These are phyloP conservation scores for Cercospora citrullina DNA, from an alignment of 2,329 filamentous ascomycete species.

Conservation along the genomic window DNA sequence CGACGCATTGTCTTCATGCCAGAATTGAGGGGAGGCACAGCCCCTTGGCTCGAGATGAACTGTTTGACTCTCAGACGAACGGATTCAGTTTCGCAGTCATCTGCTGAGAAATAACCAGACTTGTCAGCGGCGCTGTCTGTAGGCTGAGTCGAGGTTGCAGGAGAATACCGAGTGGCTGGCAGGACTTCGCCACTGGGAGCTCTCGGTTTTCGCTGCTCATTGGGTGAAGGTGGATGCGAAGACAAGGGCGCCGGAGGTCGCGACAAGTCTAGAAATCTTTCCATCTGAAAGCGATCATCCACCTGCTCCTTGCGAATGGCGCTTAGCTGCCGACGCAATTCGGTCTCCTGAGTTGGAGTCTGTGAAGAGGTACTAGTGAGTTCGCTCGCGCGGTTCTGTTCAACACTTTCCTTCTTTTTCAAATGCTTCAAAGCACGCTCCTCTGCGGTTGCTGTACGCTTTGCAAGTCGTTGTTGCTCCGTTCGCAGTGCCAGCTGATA, in stretches of 20 bases:
- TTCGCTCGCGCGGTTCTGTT: constrained; percentile 24
- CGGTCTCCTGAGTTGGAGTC: constrained; percentile 12
- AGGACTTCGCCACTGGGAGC: constrained; percentile 25
- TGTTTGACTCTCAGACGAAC: constrained; percentile 24
- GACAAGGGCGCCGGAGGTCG: constrained; percentile 21
- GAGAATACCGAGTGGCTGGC: constrained; percentile 25
- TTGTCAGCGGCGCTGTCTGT: constrained; percentile 3
- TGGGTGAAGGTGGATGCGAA: constrained; percentile 22
- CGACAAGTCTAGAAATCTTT: constrained; percentile 33
- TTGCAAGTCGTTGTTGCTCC: constrained; percentile 36
- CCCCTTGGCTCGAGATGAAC: constrained; percentile 30
- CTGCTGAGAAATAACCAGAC: constrained; percentile 16
- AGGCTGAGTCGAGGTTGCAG: constrained; percentile 11
- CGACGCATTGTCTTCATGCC: constrained; percentile 25
- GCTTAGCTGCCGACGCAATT: constrained; percentile 30
- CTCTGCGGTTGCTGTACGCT: constrained; percentile 29
- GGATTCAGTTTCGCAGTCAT: constrained; percentile 19
- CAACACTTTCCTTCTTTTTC: constrained; percentile 23
- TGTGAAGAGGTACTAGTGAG: constrained; percentile 11
- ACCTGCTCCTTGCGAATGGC: constrained; percentile 34
- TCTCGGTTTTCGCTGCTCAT: constrained; percentile 6
- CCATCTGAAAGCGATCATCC: constrained; percentile 33
- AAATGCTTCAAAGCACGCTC: constrained; percentile 29
- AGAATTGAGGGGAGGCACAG: constrained; percentile 25
- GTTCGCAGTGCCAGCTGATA: constrained; percentile 39